Base-by-base conservation (phyloP, 441 rosid species). In the Flueggea neowawraea region DNA sequence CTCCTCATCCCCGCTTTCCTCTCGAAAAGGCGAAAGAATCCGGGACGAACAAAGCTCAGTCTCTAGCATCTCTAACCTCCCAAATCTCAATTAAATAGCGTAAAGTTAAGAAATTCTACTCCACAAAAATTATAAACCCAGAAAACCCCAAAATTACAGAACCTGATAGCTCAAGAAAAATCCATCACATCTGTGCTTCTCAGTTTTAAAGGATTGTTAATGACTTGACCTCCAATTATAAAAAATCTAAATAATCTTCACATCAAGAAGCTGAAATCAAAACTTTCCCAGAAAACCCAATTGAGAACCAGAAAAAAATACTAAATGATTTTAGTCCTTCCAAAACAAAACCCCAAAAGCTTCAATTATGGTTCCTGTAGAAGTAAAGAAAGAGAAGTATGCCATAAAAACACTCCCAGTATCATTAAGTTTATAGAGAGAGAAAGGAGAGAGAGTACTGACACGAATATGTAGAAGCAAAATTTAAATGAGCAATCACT, bases 1-100 rank as follows among this genome's bases (percentile, higher is more conserved):
- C 74, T 83, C 96, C 58, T 84, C 89, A 22, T 84, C 89, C 9
- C 85, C 82, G 14, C 83, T 82, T 62, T 80, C 86, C 33, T 79
- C 87, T 2, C 85, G 77, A 33, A 81, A 86, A 8, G 85, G 81
- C 6, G 80, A 81, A 44, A 85, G 71, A 14, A 84, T 71, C 63
- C 86, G 80, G 31, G 84, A 65, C 41, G 89, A 22, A 54, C 84
- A 82, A 12, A 80, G 71, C 61, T 75, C 86, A 28, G 83, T 75
- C 77, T 80, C 88, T 74, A 85, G 47, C 95, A 84, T 88, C 64
- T n/a, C 64, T 51, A 43, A 28, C 51, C 28, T 55, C 61, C 36
- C 14, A n/a, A 51, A 63, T 6, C 15, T 55, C 41, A 36, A 55
- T 63, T 12, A 22, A 48, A 54, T 47, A 11, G 52, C 55, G 53